phyloP scores from a whole-genome alignment of 2,329 filamentous ascomycete species.

The Fusarium marasasianum region DNA sequence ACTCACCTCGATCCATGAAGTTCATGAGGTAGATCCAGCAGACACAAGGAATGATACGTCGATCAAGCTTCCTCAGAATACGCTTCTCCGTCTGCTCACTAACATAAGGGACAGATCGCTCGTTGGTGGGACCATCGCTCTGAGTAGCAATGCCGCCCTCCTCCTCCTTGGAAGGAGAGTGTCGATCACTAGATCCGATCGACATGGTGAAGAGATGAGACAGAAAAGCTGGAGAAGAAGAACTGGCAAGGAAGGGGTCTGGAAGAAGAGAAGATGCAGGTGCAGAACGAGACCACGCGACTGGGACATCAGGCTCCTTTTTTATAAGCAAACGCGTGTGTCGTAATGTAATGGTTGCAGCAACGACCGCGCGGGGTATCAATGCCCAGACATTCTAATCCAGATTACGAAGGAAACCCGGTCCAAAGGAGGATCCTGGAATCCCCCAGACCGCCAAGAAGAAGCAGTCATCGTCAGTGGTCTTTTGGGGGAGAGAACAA shows the following conservation, averaged over 20 bases:
- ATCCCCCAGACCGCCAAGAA: conserved; percentile 16
- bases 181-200: conserved; percentile 4
- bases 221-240: not conserved
- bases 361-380: conserved; percentile 15
- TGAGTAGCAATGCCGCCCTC: conserved; percentile 19
- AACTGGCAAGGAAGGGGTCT: not conserved
- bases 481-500: not conserved
- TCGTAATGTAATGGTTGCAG: conserved; percentile 24
- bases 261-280: not conserved
- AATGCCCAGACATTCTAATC: conserved; percentile 31
- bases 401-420: conserved; percentile 22
- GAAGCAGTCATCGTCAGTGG: not conserved
- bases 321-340: conserved; percentile 11
- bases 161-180: conserved; percentile 23
- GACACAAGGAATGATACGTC: conserved; percentile 46
- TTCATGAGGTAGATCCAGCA: conserved; percentile 50
- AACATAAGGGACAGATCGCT: conserved; percentile 26
- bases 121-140: conserved; percentile 21
- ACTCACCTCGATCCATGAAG: conserved; percentile 48
- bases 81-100: conserved; percentile 34
- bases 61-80: conserved; percentile 45
- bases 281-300: conserved; percentile 1
- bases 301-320: conserved; percentile 2
- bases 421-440: conserved; percentile 2
- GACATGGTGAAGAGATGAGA: conserved; percentile 6